A percentile compares a stretch with the other conserved stretches of the same genome.
These are phyloP conservation scores for Arxiozyma telluris DNA, from an alignment of 1,139 yeast species.

Conservation along the genomic window DNA sequence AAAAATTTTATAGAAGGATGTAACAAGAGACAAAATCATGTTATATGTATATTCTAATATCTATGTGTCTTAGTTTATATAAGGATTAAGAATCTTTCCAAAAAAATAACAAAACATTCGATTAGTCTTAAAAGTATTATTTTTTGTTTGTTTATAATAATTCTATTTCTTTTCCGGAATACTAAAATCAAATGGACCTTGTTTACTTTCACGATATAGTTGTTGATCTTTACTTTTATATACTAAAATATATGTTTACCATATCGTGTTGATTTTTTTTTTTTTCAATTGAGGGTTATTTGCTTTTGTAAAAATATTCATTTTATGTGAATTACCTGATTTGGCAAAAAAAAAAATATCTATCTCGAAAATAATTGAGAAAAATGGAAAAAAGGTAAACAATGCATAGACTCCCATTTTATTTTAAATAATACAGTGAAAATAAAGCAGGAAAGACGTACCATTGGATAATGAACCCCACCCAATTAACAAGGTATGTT, in stretches of 20 bases:
- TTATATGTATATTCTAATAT: too few relatives aligned
- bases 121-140: too few relatives aligned
- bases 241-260: too few relatives aligned
- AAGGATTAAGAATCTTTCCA: too few relatives aligned
- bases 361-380: background rate
- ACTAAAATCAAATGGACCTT: too few relatives aligned
- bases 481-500: background rate
- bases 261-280: background rate
- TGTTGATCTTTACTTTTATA: too few relatives aligned
- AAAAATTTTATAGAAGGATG: background rate
- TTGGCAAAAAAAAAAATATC: background rate
- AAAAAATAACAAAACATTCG: too few relatives aligned
- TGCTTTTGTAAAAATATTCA: too few relatives aligned
- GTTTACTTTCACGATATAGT: background rate
- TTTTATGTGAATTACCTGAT: background rate
- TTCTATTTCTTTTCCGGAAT: too few relatives aligned
- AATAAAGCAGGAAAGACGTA: too few relatives aligned
- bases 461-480: background rate
- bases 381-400: background rate
- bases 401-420: background rate
- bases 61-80: background rate
- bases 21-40: background rate
- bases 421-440: too few relatives aligned
- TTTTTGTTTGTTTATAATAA: too few relatives aligned
- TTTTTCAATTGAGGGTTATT: background rate